phyloP scores from a whole-genome alignment of 1,139 yeast genomes.

The Oligophagozyma castellii region DNA sequence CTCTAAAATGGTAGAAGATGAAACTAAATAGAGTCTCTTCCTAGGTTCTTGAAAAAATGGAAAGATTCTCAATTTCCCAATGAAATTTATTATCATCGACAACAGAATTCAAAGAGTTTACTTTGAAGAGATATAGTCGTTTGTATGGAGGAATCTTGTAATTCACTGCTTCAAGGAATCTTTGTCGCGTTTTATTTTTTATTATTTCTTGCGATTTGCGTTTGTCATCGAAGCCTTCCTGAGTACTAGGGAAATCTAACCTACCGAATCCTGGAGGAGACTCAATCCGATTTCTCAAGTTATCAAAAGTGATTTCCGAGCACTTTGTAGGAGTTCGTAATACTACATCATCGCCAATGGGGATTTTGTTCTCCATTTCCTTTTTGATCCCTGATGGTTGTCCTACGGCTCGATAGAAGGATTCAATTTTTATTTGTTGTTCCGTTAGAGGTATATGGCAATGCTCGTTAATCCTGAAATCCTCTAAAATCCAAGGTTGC shows the following conservation, averaged over 20 bases:
- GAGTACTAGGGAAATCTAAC: conserved; percentile 51
- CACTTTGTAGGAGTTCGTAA: neutral
- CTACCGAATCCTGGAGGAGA: conserved; percentile 57
- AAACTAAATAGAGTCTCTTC: too few species aligned
- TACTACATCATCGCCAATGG: conserved; percentile 1
- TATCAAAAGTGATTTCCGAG: conserved; percentile 12
- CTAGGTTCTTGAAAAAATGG: conserved; percentile 15
- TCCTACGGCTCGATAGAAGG: too few species aligned
- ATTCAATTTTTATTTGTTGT: conserved; percentile 6
- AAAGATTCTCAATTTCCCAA: conserved; percentile 14
- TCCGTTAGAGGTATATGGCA: conserved; percentile 12
- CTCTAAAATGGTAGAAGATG: too few species aligned
- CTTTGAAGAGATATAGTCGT: conserved; percentile 21
- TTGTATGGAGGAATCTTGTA: conserved; percentile 19
- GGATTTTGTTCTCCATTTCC: neutral
- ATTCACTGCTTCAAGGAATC: conserved; percentile 27
- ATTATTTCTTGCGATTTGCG: conserved; percentile 23
- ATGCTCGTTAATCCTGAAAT: conserved; percentile 10
- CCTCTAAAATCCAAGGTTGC: conserved; percentile 25
- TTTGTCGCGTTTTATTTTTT: conserved; percentile 26
- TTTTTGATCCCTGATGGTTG: too few species aligned
- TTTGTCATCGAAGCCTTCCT: conserved; percentile 30
- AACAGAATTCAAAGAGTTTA: conserved; percentile 24
- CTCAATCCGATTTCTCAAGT: conserved; percentile 32
- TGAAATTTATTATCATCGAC: conserved; percentile 33